Evolutionary conservation across 179 eudicot genomes (phyloP).

Genomic region (Silene noctiflora): DNA sequence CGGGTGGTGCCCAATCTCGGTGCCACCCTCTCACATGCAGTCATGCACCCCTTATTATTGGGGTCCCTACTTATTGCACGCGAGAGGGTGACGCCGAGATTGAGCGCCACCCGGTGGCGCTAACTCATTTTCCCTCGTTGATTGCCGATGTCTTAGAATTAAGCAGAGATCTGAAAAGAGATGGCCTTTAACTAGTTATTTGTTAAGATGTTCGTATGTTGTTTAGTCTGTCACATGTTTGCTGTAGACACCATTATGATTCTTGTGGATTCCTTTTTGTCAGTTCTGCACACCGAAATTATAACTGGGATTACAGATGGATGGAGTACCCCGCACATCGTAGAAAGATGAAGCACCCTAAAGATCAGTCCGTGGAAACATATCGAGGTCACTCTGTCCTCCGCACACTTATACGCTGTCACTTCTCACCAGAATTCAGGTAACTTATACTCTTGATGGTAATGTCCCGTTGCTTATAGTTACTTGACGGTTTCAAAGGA

Average conservation of each 20-base stretch:
- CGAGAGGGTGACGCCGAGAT: too few species aligned
- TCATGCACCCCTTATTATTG: too few species aligned
- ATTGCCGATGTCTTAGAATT: background rate
- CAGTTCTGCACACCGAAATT: conserved; percentile 14
- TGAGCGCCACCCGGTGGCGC: too few species aligned
- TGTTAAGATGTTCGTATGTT: background rate
- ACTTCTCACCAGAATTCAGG: conserved; percentile 77
- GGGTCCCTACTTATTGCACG: too few species aligned
- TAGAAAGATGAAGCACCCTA: conserved; percentile 41
- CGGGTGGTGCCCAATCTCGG: too few species aligned
- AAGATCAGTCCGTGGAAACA: conserved; percentile 63
- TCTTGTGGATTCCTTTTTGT: background rate
- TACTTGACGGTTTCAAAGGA: background rate
- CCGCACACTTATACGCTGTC: conserved; percentile 74
- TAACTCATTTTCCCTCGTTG: too few species aligned
- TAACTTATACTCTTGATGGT: conserved; percentile 8
- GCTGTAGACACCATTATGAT: background rate
- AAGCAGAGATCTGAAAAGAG: background rate
- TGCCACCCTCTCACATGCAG: too few species aligned
- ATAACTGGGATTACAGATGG: conserved; percentile 76
- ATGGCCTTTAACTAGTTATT: background rate
- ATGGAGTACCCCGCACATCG: conserved; percentile 57
- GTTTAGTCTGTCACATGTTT: background rate
- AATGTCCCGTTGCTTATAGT: too few species aligned
- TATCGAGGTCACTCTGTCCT: conserved; percentile 70